Evolutionary conservation across 2,329 filamentous ascomycete species (phyloP).

Genomic region (Diaporthe destruens): DNA sequence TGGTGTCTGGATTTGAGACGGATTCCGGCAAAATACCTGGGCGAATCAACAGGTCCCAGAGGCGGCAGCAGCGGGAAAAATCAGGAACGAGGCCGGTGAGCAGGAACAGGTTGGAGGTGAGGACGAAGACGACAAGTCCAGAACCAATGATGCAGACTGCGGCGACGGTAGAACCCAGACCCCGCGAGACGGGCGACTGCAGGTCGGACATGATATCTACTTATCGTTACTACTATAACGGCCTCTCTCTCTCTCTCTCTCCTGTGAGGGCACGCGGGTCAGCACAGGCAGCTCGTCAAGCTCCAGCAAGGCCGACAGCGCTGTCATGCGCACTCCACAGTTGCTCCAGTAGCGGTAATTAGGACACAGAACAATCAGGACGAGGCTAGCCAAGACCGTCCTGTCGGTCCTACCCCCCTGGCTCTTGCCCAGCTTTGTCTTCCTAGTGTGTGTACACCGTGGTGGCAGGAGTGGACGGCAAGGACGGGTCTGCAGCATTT

Average conservation of each 20-base stretch:
- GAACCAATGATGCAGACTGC: neutral
- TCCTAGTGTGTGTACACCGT: too few species aligned
- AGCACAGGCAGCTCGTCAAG: constrained; percentile 16
- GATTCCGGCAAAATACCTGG: constrained; percentile 18
- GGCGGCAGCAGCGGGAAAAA: constrained; percentile 17
- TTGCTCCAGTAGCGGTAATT: constrained; percentile 28
- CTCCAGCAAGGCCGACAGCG: neutral
- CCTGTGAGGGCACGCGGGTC: neutral
- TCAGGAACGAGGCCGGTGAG: constrained; percentile 4
- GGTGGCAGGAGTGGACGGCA: too few species aligned
- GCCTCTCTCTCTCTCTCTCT: neutral
- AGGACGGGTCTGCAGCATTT: neutral
- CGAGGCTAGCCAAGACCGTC: constrained; percentile 12
- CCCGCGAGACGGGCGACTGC: neutral
- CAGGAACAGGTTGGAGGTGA: neutral
- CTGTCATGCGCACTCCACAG: constrained; percentile 24
- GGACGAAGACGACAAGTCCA: constrained; percentile 12
- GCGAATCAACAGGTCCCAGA: constrained; percentile 25
- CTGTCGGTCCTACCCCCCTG: constrained; percentile 24
- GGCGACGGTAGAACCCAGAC: neutral
- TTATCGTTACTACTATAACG: constrained; percentile 6
- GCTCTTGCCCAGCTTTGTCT: constrained; percentile 4
- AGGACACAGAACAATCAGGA: constrained; percentile 14
- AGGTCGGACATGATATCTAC: constrained; percentile 22
- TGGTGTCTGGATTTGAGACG: constrained; percentile 19